A percentile compares a stretch with the other conserved stretches of the same genome.
phyloP scores from a whole-genome alignment of 179 eudicot genomes.

The Drosera spatulata region DNA sequence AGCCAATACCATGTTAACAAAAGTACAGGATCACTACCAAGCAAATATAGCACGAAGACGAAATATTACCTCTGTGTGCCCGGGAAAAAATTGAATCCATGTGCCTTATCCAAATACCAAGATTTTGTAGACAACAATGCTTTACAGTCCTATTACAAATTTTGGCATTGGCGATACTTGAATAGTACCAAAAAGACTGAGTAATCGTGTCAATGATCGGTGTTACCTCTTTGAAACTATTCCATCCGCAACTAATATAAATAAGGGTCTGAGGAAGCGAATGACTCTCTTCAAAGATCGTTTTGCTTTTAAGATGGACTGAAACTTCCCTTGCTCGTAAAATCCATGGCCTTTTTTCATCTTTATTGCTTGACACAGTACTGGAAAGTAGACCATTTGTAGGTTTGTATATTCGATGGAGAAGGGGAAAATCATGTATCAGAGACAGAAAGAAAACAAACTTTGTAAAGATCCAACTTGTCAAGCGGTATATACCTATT shows the following conservation, averaged over 20 bases:
- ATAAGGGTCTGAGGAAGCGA: conserved; percentile 72
- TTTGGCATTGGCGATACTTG: conserved; percentile 5
- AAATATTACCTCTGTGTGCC: conserved; percentile 75
- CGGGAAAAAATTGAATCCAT: conserved; percentile 97
- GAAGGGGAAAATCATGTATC: conserved; percentile 8
- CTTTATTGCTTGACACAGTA: conserved; percentile 33
- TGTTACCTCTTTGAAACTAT: conserved; percentile 82
- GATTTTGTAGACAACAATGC: conserved; percentile 62
- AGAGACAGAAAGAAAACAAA: background rate
- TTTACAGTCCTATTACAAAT: conserved; percentile 60
- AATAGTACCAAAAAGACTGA: background rate
- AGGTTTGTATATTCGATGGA: no score
- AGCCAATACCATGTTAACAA: conserved; percentile 4
- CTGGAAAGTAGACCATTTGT: no score
- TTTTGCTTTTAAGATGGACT: conserved; percentile 38
- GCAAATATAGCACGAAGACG: no score
- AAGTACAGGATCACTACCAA: no score
- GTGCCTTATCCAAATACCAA: conserved; percentile 84
- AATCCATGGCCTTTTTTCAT: conserved; percentile 93
- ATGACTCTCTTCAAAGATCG: conserved; percentile 38
- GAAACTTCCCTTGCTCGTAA: conserved; percentile 81
- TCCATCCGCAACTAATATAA: conserved; percentile 97
- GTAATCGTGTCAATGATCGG: background rate
- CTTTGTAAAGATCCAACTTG: no score
- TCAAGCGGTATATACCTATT: no score